Percentiles rank a stretch among this genome's conserved stretches.
Evolutionary conservation across 2,329 filamentous ascomycete species (phyloP).

Genomic region (Fusarium pilosicola): DNA sequence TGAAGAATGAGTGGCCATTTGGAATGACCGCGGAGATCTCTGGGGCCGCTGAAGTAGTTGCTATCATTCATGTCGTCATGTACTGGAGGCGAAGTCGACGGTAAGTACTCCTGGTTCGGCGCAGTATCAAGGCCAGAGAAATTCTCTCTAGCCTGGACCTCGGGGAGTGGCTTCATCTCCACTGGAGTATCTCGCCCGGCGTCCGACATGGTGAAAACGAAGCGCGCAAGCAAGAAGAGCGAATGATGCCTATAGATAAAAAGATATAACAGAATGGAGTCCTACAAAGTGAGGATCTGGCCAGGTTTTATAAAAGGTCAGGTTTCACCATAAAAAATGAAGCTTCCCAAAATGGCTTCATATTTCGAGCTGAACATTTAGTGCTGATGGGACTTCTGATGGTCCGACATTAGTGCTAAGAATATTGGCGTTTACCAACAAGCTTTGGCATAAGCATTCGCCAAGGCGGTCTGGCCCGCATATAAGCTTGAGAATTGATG

Average conservation of each 20-base stretch:
- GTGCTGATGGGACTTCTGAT: background rate
- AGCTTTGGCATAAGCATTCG: background rate
- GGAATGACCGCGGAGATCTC: slow-evolving; percentile 76
- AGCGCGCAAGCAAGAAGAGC: accelerated
- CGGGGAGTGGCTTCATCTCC: background rate
- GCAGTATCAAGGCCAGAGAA: background rate
- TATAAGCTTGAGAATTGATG: background rate
- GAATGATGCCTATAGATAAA: accelerated
- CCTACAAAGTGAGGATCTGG: accelerated
- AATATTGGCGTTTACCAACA: background rate
- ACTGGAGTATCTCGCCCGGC: background rate
- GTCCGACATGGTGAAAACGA: background rate
- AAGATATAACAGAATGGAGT: accelerated
- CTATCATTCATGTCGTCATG: slow-evolving; percentile 47
- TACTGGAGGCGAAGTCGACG: background rate
- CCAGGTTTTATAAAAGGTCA: background rate
- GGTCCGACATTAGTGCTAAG: background rate
- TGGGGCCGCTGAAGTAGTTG: slow-evolving; percentile 72
- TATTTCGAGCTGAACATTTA: background rate
- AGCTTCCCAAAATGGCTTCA: background rate
- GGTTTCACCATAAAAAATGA: background rate
- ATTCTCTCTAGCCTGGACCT: background rate
- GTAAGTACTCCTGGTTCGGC: background rate
- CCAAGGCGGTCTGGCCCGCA: background rate
- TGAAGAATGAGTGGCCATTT: slow-evolving; percentile 81